A percentile compares a stretch with the other conserved stretches of the same genome.
These are phyloP conservation scores for Fusarium verticillioides DNA, from an alignment of 2,329 filamentous ascomycete species.

Conservation along the genomic window DNA sequence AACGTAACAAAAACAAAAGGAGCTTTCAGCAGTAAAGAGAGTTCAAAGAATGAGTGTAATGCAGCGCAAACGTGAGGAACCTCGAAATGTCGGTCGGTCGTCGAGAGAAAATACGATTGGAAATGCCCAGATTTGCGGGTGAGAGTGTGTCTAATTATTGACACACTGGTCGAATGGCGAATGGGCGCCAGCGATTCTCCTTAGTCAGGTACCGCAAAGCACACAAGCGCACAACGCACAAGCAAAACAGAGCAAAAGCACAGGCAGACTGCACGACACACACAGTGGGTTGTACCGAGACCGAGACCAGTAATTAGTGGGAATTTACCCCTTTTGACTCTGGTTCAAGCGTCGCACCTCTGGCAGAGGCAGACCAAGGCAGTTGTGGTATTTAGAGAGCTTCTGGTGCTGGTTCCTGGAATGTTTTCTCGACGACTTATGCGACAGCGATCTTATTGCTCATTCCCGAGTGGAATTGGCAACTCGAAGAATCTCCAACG, in stretches of 20 bases:
- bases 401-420: conserved; percentile 32
- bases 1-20: not conserved
- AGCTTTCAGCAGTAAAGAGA: not conserved
- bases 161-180: conserved; percentile 20
- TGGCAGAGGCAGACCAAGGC: conserved; percentile 1
- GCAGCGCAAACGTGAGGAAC: conserved; percentile 7
- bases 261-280: conserved; percentile 30
- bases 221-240: conserved; percentile 25
- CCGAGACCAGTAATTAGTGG: conserved; percentile 34
- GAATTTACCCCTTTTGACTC: conserved; percentile 27
- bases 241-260: conserved; percentile 18
- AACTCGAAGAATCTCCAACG: conserved; percentile 23
- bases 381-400: conserved; percentile 22
- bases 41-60: conserved; percentile 24
- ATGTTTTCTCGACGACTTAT: conserved; percentile 38
- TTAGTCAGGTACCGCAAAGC: conserved; percentile 26
- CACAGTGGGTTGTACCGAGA: conserved; percentile 21
- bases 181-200: conserved; percentile 16
- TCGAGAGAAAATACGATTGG: conserved; percentile 18
- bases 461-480: conserved; percentile 40
- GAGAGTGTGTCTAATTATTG: conserved; percentile 36
- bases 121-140: conserved; percentile 33
- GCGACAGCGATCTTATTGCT: conserved; percentile 39
- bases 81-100: conserved; percentile 19
- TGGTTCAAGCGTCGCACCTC: conserved; percentile 29